Base-by-base conservation (phyloP, 2,329 filamentous ascomycete species). In the Colletotrichum trifolii region DNA sequence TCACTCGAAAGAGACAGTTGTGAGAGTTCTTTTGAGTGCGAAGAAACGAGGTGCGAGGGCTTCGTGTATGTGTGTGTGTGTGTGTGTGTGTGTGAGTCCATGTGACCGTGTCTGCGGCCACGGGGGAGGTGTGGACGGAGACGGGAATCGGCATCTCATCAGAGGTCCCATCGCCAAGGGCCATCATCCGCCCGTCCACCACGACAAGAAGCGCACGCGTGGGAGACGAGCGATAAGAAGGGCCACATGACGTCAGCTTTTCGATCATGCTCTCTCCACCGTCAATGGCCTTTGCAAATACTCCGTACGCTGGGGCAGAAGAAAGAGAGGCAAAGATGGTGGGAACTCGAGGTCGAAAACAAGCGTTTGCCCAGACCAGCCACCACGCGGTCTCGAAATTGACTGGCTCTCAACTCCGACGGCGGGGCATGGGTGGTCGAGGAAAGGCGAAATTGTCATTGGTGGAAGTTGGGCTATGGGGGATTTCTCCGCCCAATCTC, bases 361-460 rank as follows among this genome's bases (percentile, higher is more conserved):
- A 66, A 66, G 63, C 63, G 54, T 66, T 66, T 66, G 59, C 63
- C 63, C 47, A 64, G 63, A 58, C 59, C 63, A 58, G 45, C 57
- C 50, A 56, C 56, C 56, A 63, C 55, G 38, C 56, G 56, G 60
- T 45, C 36, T 55, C 33, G 43, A 48, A 40, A 43, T 47, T 13
- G 54, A 9, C 38, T 56, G 36, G 55, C 48, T 35, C 17, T 43
- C 42, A 25, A 25, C 25, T 25, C 25, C 25, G 25, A 25, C 25
- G 25, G 25, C 25, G 25, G 25, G 25, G 25, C 25, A 25, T 25
- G 25, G 25, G 25, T 25, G 10, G 8, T 43, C 11, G 42, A 46
- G 46, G 25, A 33, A 25, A 39, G 60, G 63, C 17, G 38, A 57
- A 59, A 59, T 54, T 64, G 4, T 4, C n/a, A 64, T 66, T 66